phyloP scores from a whole-genome alignment of 2,329 filamentous ascomycete species.

The Ophiocordyceps camponoti-floridani region DNA sequence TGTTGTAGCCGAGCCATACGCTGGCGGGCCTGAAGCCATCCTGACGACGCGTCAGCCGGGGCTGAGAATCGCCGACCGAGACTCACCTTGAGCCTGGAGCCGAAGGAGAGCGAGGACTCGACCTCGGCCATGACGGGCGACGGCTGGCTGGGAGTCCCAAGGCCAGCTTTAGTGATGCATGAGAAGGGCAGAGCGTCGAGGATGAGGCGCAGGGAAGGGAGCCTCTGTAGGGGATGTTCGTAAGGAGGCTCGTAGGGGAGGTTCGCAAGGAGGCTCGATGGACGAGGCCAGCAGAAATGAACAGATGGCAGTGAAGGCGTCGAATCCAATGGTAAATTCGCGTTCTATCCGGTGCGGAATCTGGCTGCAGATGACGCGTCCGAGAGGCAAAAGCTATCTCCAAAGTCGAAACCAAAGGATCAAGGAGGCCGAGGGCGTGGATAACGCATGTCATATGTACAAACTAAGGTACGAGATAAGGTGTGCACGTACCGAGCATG shows the following conservation, averaged over 20 bases:
- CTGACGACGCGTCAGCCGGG: constrained; percentile 23
- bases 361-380: too few species aligned
- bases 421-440: too few species aligned
- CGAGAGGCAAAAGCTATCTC: too few species aligned
- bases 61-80: not conserved
- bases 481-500: too few species aligned
- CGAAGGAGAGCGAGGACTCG: constrained; percentile 73
- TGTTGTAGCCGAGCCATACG: constrained; percentile 76
- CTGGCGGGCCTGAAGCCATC: constrained; percentile 95
- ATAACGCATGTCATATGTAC: too few species aligned
- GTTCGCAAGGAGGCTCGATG: too few species aligned
- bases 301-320: too few species aligned
- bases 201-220: not conserved
- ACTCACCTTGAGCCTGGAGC: constrained; percentile 74
- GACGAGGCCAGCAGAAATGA: too few species aligned
- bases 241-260: not conserved
- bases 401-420: too few species aligned
- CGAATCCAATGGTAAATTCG: too few species aligned
- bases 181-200: constrained; percentile 1
- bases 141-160: not conserved
- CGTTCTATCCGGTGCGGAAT: too few species aligned
- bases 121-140: constrained; percentile 53
- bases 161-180: not conserved
- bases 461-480: too few species aligned
- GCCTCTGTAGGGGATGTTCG: not conserved